Conservation (phyloP, 306 rosid genomes). For the Quercus aquifolioides region DNA sequence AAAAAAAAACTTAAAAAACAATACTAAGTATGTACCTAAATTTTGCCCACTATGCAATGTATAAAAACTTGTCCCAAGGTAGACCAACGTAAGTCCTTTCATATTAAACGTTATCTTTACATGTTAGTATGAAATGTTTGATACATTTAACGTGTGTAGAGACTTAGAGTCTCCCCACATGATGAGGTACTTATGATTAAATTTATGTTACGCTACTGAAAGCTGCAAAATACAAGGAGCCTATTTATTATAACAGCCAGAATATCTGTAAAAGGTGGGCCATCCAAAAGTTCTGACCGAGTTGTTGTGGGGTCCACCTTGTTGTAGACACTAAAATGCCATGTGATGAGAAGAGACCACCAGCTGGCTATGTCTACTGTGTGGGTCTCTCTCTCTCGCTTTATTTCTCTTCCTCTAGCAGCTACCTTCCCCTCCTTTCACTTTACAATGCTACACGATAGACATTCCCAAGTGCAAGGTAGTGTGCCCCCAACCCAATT, state of each 20-base stretch:
- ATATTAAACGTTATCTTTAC: too few relatives aligned
- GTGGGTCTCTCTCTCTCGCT: slow-evolving; percentile 28
- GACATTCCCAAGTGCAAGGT: too few relatives aligned
- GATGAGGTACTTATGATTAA: slow-evolving; percentile 5
- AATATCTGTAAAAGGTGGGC: slow-evolving; percentile 28
- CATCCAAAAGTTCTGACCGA: slow-evolving; percentile 8
- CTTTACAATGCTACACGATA: background rate
- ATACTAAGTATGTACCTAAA: accelerated
- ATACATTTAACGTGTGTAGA: too few relatives aligned
- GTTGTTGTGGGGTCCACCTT: slow-evolving; percentile 20
- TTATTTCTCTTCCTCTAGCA: background rate
- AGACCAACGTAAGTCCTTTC: too few relatives aligned
- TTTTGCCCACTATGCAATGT: accelerated
- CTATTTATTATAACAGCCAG: slow-evolving; percentile 5
- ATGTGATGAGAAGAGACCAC: slow-evolving; percentile 60
- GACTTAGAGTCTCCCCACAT: background rate
- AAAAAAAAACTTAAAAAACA: accelerated
- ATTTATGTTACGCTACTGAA: background rate
- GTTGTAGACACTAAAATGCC: slow-evolving; percentile 25
- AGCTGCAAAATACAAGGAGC: slow-evolving; percentile 14
- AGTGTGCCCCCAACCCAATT: background rate
- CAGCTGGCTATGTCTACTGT: slow-evolving; percentile 53
- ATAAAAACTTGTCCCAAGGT: too few relatives aligned
- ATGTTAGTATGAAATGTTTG: too few relatives aligned
- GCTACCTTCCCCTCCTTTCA: background rate